Evolutionary conservation across 306 rosid species (phyloP), one percentile per base, ranked within the genome.

Genomic region (Gynostemma pentaphyllum): DNA sequence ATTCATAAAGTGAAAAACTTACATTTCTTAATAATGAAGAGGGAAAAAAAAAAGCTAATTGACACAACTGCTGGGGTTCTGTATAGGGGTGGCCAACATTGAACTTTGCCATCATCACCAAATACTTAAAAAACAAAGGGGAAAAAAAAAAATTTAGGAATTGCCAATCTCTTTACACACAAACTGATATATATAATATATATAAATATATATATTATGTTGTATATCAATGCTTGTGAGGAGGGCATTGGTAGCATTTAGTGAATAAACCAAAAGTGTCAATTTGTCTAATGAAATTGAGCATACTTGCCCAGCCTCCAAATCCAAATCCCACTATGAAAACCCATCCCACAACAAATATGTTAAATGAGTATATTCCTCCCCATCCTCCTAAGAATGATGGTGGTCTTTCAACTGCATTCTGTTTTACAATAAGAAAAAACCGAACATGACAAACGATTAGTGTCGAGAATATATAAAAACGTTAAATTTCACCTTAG

Each of bases 221-320:
- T n/a, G n/a, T n/a, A n/a, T n/a, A 13, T 82, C 78, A 87, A 65
- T 81, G 67, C 85, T 90, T 90, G 73, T 78, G 97, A 68, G 87
- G 82, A 16, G 97, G 95, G 77, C 97, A 91, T 55, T 87, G 97
- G 52, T 80, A 91, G 71, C 97, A 91, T 80, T 83, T 87, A 0
- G 96, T 83, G 83, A 91, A 87, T 24, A 91, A 39, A 30, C 97
- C 97, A 77, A 91, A 91, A 13, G 95, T 83, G 55, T 83, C 8
- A 67, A 91, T 49, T 82, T 91, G 96, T 49, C 27, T 82, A 29
- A 91, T 70, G 80, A 91, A 91, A 74, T 91, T 91, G 53, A 91
- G 75, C 83, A 83, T 83, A 75, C 97, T 91, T 68, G 97, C 96
- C 95, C 96, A 90, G 51, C 97, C 97, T 76, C 97, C 97, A 64